A percentile compares a stretch with the other conserved stretches of the same genome.
phyloP scores from a whole-genome alignment of 2,329 filamentous ascomycete species.

The Cylindrodendrum hubeiense region DNA sequence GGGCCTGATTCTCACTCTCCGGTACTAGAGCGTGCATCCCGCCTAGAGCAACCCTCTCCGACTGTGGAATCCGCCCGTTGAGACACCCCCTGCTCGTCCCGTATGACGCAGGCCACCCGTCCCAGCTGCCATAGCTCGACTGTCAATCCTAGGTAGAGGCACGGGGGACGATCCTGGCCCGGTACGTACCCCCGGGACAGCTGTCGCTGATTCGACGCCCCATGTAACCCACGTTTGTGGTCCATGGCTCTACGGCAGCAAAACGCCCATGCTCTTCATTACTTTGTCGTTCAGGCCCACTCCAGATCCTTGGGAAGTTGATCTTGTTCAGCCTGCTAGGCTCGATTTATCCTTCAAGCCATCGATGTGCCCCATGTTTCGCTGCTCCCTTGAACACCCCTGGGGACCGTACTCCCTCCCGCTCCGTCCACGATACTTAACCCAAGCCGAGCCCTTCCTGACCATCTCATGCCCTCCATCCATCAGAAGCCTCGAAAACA shows the following conservation, averaged over 20 bases:
- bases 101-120: constrained; percentile 48
- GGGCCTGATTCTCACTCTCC: constrained; percentile 37
- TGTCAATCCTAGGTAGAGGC: constrained; percentile 42
- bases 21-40: constrained; percentile 41
- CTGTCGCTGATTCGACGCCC: constrained; percentile 43
- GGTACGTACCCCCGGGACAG: constrained; percentile 27
- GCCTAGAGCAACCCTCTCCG: constrained; percentile 33
- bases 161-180: constrained; percentile 38
- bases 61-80: constrained; percentile 49
- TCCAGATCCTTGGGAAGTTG: constrained; percentile 53
- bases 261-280: constrained; percentile 44
- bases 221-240: constrained; percentile 52
- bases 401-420: constrained; percentile 32
- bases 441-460: constrained; percentile 41
- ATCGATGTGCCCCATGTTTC: constrained; percentile 49
- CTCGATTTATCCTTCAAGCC: constrained; percentile 54
- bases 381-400: constrained; percentile 48
- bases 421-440: constrained; percentile 47
- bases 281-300: constrained; percentile 50
- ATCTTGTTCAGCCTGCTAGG: constrained; percentile 50
- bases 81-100: constrained; percentile 50
- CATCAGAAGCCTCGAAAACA: constrained; percentile 1
- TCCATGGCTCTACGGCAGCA: constrained; percentile 44
- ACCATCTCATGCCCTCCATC: constrained; percentile 5
- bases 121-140: constrained; percentile 42